Conservation (phyloP, 345 rosid genomes). For the Carallia pectinifolia region DNA sequence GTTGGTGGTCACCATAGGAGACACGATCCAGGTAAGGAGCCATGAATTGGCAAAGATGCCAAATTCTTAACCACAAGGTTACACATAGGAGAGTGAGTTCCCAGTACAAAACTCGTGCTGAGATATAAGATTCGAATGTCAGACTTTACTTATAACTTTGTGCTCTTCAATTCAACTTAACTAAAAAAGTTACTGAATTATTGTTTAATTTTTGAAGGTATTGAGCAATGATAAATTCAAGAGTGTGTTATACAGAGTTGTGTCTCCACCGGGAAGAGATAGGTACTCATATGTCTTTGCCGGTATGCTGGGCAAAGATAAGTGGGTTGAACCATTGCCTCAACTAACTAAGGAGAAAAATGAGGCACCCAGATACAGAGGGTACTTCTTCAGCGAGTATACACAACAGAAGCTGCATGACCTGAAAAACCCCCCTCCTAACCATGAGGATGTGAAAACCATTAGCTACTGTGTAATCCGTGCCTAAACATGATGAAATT, state of each 20-base stretch:
- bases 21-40: slow-evolving; percentile 43
- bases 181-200: neutral
- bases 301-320: slow-evolving; percentile 40
- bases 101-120: too few relatives aligned
- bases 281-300: slow-evolving; percentile 48
- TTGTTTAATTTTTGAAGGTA: slow-evolving; percentile 24
- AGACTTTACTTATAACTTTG: too few relatives aligned
- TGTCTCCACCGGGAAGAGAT: slow-evolving; percentile 33
- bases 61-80: too few relatives aligned
- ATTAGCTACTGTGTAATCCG: neutral
- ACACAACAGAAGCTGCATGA: neutral
- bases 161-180: too few relatives aligned
- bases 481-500: too few relatives aligned
- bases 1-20: slow-evolving; percentile 44
- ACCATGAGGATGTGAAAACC: neutral
- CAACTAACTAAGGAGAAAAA: slow-evolving; percentile 21
- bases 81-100: too few relatives aligned
- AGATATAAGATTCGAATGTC: too few relatives aligned
- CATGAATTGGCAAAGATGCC: too few relatives aligned
- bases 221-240: slow-evolving; percentile 53
- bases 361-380: neutral
- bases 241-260: slow-evolving; percentile 52
- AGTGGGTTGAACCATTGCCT: slow-evolving; percentile 54
- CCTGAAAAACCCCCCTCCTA: neutral
- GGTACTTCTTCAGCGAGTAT: neutral